Percentiles rank a stretch among this genome's conserved stretches.
phyloP scores from a whole-genome alignment of 257 asterid species.

The Apocynum venetum region DNA sequence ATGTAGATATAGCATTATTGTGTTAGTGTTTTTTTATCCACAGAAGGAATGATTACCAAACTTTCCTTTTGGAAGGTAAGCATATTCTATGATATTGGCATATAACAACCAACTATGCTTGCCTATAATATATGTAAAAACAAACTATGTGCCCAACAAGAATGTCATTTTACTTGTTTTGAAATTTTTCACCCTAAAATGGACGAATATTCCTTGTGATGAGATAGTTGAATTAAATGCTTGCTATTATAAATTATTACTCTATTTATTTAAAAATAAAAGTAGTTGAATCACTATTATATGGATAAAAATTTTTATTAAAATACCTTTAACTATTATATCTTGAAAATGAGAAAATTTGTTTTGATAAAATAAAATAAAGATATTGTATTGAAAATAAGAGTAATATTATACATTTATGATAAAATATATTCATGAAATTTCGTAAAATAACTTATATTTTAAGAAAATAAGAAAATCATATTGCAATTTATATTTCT shows the following conservation, averaged over 20 bases:
- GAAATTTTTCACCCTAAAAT: background rate
- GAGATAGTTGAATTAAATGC: background rate
- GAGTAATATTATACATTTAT: too few relatives aligned
- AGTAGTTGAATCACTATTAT: too few relatives aligned
- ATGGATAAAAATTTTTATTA: too few relatives aligned
- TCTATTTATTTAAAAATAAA: too few relatives aligned
- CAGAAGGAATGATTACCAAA: conserved; percentile 3
- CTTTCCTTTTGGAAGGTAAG: background rate
- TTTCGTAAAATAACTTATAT: too few relatives aligned
- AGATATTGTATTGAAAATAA: too few relatives aligned
- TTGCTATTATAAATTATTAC: background rate
- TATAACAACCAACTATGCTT: conserved; percentile 7
- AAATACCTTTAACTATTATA: too few relatives aligned
- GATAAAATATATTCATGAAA: too few relatives aligned
- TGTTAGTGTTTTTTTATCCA: background rate
- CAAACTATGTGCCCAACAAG: background rate
- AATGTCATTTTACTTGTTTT: background rate
- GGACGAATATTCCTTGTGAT: background rate
- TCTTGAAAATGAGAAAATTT: too few relatives aligned
- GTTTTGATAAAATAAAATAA: too few relatives aligned
- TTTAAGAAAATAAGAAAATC: too few relatives aligned
- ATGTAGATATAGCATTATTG: background rate
- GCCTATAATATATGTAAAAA: conserved; percentile 1
- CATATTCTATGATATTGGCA: conserved; percentile 4
- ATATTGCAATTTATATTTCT: too few relatives aligned